Conservation (phyloP, 2,329 filamentous ascomycete species). For the Rugonectria rugulosa region DNA sequence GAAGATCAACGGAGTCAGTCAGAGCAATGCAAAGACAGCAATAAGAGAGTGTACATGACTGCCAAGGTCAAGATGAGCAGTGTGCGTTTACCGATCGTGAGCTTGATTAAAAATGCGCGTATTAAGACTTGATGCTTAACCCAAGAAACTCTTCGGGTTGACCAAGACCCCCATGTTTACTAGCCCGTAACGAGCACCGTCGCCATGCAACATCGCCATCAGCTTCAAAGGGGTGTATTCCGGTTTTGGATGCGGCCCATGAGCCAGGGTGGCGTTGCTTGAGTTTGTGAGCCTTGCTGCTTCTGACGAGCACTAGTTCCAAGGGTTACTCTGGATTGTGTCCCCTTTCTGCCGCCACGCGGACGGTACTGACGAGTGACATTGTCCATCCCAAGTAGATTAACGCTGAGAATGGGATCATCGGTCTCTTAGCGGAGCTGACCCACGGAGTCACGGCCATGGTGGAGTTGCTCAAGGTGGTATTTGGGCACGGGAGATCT, state of each 20-base stretch:
- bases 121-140: conserved; percentile 10
- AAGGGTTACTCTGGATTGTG: conserved; percentile 8
- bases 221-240: conserved; percentile 8
- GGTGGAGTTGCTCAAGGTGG: no score
- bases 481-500: no score
- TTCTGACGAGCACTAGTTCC: conserved; percentile 10
- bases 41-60: neutral
- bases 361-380: conserved; percentile 13
- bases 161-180: neutral
- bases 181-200: conserved; percentile 19
- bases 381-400: no score
- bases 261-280: conserved; percentile 11
- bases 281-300: conserved; percentile 10
- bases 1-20: no score
- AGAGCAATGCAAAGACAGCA: no score
- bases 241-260: conserved; percentile 10
- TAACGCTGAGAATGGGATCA: conserved; percentile 25
- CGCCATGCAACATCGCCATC: neutral
- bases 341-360: conserved; percentile 5
- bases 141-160: conserved; percentile 7
- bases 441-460: no score
- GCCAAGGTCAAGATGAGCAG: neutral
- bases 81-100: conserved; percentile 6
- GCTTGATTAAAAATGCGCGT: conserved; percentile 15
- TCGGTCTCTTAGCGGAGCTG: no score